Evolutionary conservation across 2,329 filamentous ascomycete species (phyloP), one percentile per base, ranked within the genome.

Genomic region (Colletotrichum sp.): DNA sequence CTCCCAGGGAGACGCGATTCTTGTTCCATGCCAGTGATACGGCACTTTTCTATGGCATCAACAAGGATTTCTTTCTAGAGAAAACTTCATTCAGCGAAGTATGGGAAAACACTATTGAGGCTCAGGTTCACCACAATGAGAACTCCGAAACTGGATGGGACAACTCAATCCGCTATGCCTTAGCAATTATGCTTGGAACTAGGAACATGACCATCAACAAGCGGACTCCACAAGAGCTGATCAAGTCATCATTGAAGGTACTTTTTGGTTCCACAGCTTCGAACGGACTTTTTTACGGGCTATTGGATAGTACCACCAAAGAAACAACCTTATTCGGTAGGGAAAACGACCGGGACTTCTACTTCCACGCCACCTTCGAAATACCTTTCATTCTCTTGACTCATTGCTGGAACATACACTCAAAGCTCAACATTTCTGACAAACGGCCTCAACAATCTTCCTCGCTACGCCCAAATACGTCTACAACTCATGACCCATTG

Each of bases 381-480:
- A 65, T 65, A 0, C 30, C 62, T 0, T 65, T 1, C 2, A 65
- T 65, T 16, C 32, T 65, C 4, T 0, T 65, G 0, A 65, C 62
- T 26, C 62, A 65, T 32, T 36, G 62, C 21, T 39, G 30, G 62
- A 39, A 5, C 6, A 65, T 65, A 0, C 3, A 65, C n/a, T 18
- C 26, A 0, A 28, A 28, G 2, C 24, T 59, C 7, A 59, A 59
- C 13, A 4, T 0, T 0, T 49, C n/a, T 21, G 44, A 1, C 24
- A 59, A 3, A 0, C 26, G 0, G 52, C 21, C 21, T 24, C 15
- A 28, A 10, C 7, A 1, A 16, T 9, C 52, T 3, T 24, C 21
- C 15, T 0, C 7, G 13, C 24, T 1, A 24, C 13, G 26, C 16
- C 0, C 21, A 10, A 57, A 57, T 1, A 0, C 1, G 21, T 3